Evolutionary conservation across 2,329 filamentous ascomycete species (phyloP), one percentile per base, ranked within the genome.

Genomic region (Mariannaea sp.): DNA sequence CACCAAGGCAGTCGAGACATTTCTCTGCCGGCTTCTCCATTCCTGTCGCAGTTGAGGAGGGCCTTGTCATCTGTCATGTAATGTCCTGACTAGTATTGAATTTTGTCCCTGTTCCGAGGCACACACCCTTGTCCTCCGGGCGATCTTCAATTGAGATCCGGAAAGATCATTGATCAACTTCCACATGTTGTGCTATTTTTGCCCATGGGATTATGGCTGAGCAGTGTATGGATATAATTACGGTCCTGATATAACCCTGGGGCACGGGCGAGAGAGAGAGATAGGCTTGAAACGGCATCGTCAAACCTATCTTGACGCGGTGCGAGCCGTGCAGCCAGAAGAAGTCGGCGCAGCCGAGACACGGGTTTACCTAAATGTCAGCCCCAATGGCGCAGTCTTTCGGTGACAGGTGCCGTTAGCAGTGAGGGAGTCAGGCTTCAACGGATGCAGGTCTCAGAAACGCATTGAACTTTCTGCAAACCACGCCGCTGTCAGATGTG

Each of bases 301-400:
- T n/a, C n/a, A n/a, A n/a, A n/a, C n/a, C n/a, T n/a, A n/a, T n/a
- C n/a, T n/a, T n/a, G n/a, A n/a, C n/a, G 22, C 22, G 22, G 22
- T 8, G 8, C 22, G 22, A 24, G 22, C 22, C 22, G 22, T 24
- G 22, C 8, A 5, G 22, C 29, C 26, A 17, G 29, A 13, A 17
- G 35, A 49, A 33, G 40, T 45, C 44, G 45, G 51, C 35, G n/a
- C 48, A 40, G 49, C 57, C 59, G 58, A 65, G 61, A 48, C 55
- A 54, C 49, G 46, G 55, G 61, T 59, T 55, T 52, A 40, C 59
- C 46, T 20, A 30, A 45, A 45, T 40, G 48, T 56, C 57, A 59
- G 61, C 57, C 59, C 56, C 52, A 56, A 36, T 45, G 46, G 41
- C 51, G 30, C 55, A 49, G 60, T 27, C 29, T 33, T 26, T 55